phyloP scores from a whole-genome alignment of 768 basidiomycete species.

The Agaricus sinodeliciosus region DNA sequence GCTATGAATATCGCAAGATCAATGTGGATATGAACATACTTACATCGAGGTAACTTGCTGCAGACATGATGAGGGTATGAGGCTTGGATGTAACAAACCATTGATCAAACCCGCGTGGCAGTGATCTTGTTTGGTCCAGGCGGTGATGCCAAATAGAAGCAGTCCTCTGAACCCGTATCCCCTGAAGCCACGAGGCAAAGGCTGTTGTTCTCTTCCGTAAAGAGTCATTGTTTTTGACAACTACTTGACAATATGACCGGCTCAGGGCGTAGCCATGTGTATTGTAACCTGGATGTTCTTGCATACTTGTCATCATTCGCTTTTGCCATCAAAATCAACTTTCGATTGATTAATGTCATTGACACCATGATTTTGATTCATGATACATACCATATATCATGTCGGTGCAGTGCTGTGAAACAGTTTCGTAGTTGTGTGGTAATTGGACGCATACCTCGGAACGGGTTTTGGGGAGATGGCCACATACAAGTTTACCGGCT shows the following conservation, averaged over 20 bases:
- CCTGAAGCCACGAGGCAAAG: background rate
- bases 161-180: background rate
- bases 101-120: background rate
- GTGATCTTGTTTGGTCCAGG: conserved; percentile 1
- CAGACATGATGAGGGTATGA: conserved; percentile 27
- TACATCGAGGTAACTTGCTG: conserved; percentile 42
- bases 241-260: no score
- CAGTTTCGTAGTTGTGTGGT: background rate
- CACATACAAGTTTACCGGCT: no score
- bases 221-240: background rate
- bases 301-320: no score
- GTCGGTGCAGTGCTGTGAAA: no score
- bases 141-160: conserved; percentile 4
- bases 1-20: background rate
- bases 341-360: conserved; percentile 3
- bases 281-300: background rate
- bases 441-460: no score
- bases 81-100: background rate
- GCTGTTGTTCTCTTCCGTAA: background rate
- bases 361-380: background rate
- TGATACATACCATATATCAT: background rate
- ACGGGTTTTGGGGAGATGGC: no score
- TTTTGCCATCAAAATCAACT: background rate
- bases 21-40: conserved; percentile 13
- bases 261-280: background rate